These are phyloP conservation scores for Hordeum pubiflorum DNA, from an alignment of 202 grass and related monocot genomes.

Conservation along the genomic window DNA sequence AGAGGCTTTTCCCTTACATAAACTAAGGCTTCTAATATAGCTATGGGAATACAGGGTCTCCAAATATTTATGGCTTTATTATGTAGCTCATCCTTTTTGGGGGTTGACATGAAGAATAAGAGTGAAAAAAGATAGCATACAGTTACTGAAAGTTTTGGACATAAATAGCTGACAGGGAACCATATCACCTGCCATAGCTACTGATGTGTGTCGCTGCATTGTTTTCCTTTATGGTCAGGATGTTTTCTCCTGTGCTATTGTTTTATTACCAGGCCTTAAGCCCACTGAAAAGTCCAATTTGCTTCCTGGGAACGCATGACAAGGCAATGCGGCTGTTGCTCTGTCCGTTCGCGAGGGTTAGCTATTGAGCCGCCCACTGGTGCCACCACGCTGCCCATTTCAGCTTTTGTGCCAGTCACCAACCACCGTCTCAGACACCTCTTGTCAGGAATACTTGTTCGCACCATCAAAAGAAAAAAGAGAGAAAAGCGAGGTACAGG, in stretches of 20 bases:
- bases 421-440: not conserved
- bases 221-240: not conserved
- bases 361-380: not conserved
- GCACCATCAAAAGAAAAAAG: not conserved
- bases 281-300: not conserved
- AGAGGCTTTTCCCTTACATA: not conserved
- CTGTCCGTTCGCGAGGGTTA: not conserved
- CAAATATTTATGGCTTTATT: slow-evolving; percentile 2
- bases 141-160: not conserved
- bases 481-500: not conserved
- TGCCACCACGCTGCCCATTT: not conserved
- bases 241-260: not conserved
- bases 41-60: not conserved
- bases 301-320: not conserved
- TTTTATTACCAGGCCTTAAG: not conserved
- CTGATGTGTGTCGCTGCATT: not conserved
- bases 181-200: not conserved
- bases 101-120: not conserved
- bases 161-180: not conserved
- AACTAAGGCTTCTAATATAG: not conserved
- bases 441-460: not conserved
- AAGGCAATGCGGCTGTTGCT: not conserved
- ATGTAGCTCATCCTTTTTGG: not conserved
- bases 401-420: not conserved
- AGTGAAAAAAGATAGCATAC: not conserved